Conservation (phyloP, 208 protist species). For the Trypanosoma melophagium region DNA sequence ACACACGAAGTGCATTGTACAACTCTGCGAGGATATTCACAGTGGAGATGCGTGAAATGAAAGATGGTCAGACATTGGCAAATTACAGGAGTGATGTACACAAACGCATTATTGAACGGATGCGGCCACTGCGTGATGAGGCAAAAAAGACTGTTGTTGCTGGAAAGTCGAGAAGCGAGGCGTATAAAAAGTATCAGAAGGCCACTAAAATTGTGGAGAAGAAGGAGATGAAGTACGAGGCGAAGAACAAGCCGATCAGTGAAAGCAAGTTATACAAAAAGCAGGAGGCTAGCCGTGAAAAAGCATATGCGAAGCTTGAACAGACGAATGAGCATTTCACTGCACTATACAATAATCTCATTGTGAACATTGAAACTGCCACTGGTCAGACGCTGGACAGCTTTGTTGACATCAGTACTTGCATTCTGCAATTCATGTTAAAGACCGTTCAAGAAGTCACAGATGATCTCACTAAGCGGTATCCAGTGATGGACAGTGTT, state of each 20-base stretch:
- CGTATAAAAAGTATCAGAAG: slow-evolving; percentile 29
- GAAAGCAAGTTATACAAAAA: slow-evolving; percentile 54
- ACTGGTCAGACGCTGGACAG: slow-evolving; percentile 44
- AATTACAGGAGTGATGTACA: slow-evolving; percentile 35
- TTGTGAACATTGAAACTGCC: slow-evolving; percentile 39
- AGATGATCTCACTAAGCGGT: not conserved
- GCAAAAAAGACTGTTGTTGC: slow-evolving; percentile 29
- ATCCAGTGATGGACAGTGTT: not conserved
- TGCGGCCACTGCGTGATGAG: slow-evolving; percentile 35
- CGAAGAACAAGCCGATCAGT: slow-evolving; percentile 31
- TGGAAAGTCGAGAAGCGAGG: slow-evolving; percentile 27
- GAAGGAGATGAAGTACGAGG: slow-evolving; percentile 54
- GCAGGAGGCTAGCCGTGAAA: slow-evolving; percentile 30
- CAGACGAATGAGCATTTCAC: slow-evolving; percentile 36
- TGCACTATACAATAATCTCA: slow-evolving; percentile 41
- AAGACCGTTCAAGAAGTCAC: slow-evolving; percentile 7
- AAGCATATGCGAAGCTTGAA: slow-evolving; percentile 28
- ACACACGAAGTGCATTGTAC: slow-evolving; percentile 23
- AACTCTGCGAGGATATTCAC: slow-evolving; percentile 36
- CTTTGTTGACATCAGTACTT: slow-evolving; percentile 46
- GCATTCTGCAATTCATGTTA: slow-evolving; percentile 17
- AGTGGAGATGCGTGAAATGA: slow-evolving; percentile 35
- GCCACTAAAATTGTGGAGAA: slow-evolving; percentile 31
- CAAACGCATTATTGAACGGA: slow-evolving; percentile 25
- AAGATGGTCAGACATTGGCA: slow-evolving; percentile 33